Conservation (phyloP, 2,329 filamentous ascomycete genomes). For the Periconia digitata region DNA sequence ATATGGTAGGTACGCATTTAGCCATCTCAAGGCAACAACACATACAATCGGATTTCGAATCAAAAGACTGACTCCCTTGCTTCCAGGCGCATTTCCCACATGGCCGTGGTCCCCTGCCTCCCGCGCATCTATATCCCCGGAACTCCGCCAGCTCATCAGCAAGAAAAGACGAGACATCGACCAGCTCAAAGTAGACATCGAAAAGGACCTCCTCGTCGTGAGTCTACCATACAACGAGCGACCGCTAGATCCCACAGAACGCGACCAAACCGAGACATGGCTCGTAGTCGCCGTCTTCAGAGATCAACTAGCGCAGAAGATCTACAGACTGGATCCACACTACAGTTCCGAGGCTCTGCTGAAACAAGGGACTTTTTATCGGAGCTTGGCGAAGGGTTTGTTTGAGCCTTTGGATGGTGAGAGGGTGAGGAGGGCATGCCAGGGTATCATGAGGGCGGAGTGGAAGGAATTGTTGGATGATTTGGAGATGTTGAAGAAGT, state of each 20-base stretch:
- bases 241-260: slow-evolving; percentile 4
- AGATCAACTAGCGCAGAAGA: slow-evolving; percentile 24
- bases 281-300: slow-evolving; percentile 34
- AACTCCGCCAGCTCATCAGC: slow-evolving; percentile 15
- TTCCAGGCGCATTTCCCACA: slow-evolving; percentile 22
- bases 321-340: slow-evolving; percentile 17
- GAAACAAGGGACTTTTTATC: slow-evolving; percentile 27
- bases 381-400: slow-evolving; percentile 26
- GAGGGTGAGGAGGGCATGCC: slow-evolving; percentile 18
- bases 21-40: too few relatives aligned
- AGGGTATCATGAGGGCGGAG: slow-evolving; percentile 13
- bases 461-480: slow-evolving; percentile 23
- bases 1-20: slow-evolving; percentile 41
- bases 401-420: slow-evolving; percentile 31
- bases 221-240: slow-evolving; percentile 14
- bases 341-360: slow-evolving; percentile 1
- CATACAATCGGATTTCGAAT: too few relatives aligned
- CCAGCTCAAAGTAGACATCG: slow-evolving; percentile 10
- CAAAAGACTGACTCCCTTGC: too few relatives aligned
- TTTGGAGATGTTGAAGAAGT: slow-evolving; percentile 28
- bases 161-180: slow-evolving; percentile 18
- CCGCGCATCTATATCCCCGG: slow-evolving; percentile 6
- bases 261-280: slow-evolving; percentile 23
- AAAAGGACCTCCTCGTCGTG: slow-evolving; percentile 28
- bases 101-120: slow-evolving; percentile 19